Conservation (phyloP, 225 moss, liverwort and hornwort species). For the Ulota crispa region DNA sequence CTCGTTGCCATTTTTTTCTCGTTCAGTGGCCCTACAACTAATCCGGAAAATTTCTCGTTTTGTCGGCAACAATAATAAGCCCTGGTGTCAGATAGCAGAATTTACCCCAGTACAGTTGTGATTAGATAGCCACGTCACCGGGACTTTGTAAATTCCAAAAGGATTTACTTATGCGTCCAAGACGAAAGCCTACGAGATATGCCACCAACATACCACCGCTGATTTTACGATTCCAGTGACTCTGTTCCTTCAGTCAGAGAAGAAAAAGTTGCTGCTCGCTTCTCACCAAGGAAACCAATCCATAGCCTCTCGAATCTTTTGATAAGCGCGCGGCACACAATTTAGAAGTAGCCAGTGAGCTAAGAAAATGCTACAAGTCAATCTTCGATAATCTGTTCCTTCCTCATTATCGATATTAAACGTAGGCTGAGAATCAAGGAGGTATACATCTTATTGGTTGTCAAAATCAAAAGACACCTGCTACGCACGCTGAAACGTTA, state of each 20-base stretch:
- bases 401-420: not conserved
- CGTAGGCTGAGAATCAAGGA: not conserved
- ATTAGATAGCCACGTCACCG: not conserved
- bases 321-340: not conserved
- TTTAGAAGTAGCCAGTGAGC: not conserved
- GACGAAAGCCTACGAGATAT: not conserved
- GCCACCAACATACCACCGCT: not conserved
- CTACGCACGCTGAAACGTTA: not conserved
- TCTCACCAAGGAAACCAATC: not conserved
- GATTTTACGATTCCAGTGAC: not conserved
- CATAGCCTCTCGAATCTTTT: not conserved
- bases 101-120: not conserved
- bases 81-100: slow-evolving; percentile 1
- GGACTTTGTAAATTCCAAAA: not conserved
- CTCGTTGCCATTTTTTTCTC: not conserved
- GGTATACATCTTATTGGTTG: not conserved
- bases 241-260: not conserved
- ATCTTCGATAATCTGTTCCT: not conserved
- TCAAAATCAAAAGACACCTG: not conserved
- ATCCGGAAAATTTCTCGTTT: not conserved
- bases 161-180: not conserved
- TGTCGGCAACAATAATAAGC: not conserved
- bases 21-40: not conserved
- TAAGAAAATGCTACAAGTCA: not conserved
- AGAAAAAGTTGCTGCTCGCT: not conserved